phyloP scores from a whole-genome alignment of 495 filamentous ascomycete species.

The Daldinia childiae region DNA sequence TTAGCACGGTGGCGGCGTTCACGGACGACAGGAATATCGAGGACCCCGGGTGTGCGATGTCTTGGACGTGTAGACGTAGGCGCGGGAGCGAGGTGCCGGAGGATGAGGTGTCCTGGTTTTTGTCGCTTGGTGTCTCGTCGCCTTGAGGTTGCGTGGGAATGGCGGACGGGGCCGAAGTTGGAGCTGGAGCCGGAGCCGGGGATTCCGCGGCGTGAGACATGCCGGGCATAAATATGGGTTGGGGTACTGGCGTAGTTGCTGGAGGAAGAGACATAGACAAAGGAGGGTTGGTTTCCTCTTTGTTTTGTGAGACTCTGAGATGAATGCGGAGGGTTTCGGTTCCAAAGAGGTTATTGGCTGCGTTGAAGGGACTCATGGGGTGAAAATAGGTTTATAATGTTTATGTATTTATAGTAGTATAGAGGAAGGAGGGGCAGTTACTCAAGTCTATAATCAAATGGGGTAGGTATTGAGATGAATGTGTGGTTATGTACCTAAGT shows the following conservation, averaged over 20 bases:
- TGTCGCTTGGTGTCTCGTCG: not conserved
- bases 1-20: conserved; percentile 66
- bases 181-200: not conserved
- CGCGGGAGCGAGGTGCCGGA: conserved; percentile 56
- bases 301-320: conserved; percentile 18
- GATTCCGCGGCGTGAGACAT: conserved; percentile 37
- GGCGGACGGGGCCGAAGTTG: conserved; percentile 10
- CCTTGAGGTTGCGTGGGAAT: conserved; percentile 18
- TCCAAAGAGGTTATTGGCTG: conserved; percentile 9
- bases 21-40: conserved; percentile 69
- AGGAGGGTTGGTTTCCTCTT: not conserved
- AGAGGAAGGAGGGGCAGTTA: not conserved
- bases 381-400: not conserved
- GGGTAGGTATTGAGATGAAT: not conserved
- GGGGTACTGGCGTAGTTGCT: conserved; percentile 45
- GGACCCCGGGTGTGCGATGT: conserved; percentile 72
- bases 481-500: no score
- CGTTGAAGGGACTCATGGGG: conserved; percentile 20
- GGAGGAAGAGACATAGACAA: conserved; percentile 43
- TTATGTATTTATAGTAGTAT: not conserved
- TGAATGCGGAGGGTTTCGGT: conserved; percentile 18
- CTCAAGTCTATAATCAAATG: not conserved
- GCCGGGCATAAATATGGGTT: conserved; percentile 43
- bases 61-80: conserved; percentile 74
- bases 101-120: not conserved